Evolutionary conservation across 2,329 filamentous ascomycete genomes (phyloP).

Genomic region (Cytospora leucostoma): DNA sequence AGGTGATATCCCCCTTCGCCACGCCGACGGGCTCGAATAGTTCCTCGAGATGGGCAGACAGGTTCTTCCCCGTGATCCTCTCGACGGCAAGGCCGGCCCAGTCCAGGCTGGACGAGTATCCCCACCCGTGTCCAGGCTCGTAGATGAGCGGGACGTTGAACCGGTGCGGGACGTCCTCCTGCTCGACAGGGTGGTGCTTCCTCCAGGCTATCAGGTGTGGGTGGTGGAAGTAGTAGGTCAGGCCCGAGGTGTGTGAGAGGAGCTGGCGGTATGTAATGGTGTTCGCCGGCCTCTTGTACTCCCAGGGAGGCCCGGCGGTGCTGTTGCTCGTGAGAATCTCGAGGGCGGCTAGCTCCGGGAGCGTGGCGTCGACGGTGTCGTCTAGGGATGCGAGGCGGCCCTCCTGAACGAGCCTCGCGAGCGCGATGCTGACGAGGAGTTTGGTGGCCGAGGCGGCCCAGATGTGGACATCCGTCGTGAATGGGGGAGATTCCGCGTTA

Average conservation of each 20-base stretch:
- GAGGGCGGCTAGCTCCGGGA: conserved; percentile 51
- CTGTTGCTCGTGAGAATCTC: conserved; percentile 46
- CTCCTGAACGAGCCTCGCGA: conserved; percentile 56
- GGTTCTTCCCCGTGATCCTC: conserved; percentile 43
- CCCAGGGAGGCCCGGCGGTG: conserved; percentile 34
- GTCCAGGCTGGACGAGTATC: conserved; percentile 52
- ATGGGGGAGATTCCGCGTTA: conserved; percentile 40
- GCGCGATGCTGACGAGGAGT: conserved; percentile 53
- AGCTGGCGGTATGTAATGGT: conserved; percentile 54
- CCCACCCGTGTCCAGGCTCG: conserved; percentile 54
- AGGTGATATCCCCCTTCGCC: conserved; percentile 42
- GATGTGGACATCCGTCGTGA: conserved; percentile 41
- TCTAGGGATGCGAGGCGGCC: conserved; percentile 47
- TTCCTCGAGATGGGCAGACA: conserved; percentile 47
- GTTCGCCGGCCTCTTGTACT: conserved; percentile 19
- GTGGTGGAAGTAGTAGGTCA: conserved; percentile 46
- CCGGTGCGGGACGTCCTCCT: conserved; percentile 41
- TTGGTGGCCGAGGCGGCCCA: conserved; percentile 44
- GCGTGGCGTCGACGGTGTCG: conserved; percentile 45
- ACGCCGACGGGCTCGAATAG: conserved; percentile 49
- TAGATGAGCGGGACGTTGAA: conserved; percentile 49
- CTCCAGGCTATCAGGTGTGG: conserved; percentile 41
- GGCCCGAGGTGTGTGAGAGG: conserved; percentile 53
- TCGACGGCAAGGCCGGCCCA: conserved; percentile 57
- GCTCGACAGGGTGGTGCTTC: conserved; percentile 33